Percentiles rank a stretch among this genome's conserved stretches.
Evolutionary conservation across 2,329 filamentous ascomycete genomes (phyloP).

Genomic region (Claviceps humidiphila): DNA sequence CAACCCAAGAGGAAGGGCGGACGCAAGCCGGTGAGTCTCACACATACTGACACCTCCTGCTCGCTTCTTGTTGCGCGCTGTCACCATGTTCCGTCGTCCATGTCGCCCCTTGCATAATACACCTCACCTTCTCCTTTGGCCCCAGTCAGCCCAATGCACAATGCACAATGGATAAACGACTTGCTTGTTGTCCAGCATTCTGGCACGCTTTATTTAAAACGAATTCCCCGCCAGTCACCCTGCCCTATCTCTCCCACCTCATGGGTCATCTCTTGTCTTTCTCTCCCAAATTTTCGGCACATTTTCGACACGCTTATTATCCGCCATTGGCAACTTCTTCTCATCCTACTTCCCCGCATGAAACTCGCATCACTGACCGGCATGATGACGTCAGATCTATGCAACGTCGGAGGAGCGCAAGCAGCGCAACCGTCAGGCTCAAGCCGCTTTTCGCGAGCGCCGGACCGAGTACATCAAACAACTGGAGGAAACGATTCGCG

Average conservation of each 20-base stretch:
- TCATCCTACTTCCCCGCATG: neutral
- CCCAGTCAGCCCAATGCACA: neutral
- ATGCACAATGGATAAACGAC: too few relatives aligned
- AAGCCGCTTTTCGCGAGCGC: slow-evolving; percentile 92
- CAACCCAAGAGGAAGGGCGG: slow-evolving; percentile 93
- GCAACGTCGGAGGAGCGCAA: slow-evolving; percentile 97
- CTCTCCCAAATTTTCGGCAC: too few relatives aligned
- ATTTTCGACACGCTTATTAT: too few relatives aligned
- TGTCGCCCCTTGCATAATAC: neutral
- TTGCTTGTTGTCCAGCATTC: too few relatives aligned
- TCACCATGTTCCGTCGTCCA: neutral
- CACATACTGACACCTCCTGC: neutral
- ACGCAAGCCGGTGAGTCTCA: slow-evolving; percentile 75
- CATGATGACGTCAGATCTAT: slow-evolving; percentile 57
- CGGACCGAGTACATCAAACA: slow-evolving; percentile 99
- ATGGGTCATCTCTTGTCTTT: too few relatives aligned
- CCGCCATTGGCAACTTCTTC: neutral
- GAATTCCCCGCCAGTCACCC: too few relatives aligned
- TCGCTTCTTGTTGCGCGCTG: neutral
- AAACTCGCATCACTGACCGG: slow-evolving; percentile 3
- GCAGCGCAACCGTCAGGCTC: slow-evolving; percentile 91
- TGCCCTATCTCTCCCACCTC: too few relatives aligned
- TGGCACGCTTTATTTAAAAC: too few relatives aligned
- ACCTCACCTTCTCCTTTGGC: neutral
- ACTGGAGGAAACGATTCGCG: slow-evolving; percentile 90